Percentiles rank a stretch among this genome's conserved stretches.
phyloP scores from a whole-genome alignment of 2,329 filamentous ascomycete genomes.

The Cyclaneusma minus region DNA sequence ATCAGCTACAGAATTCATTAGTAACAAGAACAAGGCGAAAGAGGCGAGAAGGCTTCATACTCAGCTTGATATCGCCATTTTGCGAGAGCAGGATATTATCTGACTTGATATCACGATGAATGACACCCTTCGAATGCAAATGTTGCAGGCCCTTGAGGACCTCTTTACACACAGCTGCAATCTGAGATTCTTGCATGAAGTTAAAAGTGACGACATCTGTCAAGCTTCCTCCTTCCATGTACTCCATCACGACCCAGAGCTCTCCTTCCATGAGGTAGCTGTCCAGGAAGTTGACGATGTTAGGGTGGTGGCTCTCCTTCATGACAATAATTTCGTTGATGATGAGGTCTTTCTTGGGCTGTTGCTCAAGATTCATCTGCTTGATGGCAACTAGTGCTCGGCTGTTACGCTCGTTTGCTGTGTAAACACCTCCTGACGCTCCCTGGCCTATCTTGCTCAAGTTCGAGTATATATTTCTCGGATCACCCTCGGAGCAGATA shows the following conservation, averaged over 20 bases:
- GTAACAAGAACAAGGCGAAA: neutral
- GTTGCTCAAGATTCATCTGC: constrained; percentile 98
- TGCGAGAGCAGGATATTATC: constrained; percentile 92
- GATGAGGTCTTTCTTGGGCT: constrained; percentile 97
- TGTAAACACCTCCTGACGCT: constrained; percentile 89
- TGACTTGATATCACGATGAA: constrained; percentile 97
- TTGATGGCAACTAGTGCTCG: constrained; percentile 94
- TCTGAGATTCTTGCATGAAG: constrained; percentile 97
- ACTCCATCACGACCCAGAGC: constrained; percentile 99
- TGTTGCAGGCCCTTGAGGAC: constrained; percentile 86
- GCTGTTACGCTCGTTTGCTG: constrained; percentile 68
- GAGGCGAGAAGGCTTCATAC: constrained; percentile 44
- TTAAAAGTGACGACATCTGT: constrained; percentile 99
- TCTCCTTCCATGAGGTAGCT: constrained; percentile 83
- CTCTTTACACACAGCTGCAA: constrained; percentile 89
- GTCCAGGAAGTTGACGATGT: constrained; percentile 99
- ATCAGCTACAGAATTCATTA: constrained; percentile 55
- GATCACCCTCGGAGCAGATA: constrained; percentile 84
- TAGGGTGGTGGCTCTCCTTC: constrained; percentile 96
- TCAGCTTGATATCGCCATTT: constrained; percentile 94
- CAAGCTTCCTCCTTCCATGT: constrained; percentile 95
- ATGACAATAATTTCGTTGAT: constrained; percentile 99
- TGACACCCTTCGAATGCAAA: constrained; percentile 92
- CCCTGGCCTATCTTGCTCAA: constrained; percentile 95
- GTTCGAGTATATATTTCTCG: constrained; percentile 70